Base-by-base conservation (phyloP, 2,329 filamentous ascomycete species). In the Ceratocystis cubensis region DNA sequence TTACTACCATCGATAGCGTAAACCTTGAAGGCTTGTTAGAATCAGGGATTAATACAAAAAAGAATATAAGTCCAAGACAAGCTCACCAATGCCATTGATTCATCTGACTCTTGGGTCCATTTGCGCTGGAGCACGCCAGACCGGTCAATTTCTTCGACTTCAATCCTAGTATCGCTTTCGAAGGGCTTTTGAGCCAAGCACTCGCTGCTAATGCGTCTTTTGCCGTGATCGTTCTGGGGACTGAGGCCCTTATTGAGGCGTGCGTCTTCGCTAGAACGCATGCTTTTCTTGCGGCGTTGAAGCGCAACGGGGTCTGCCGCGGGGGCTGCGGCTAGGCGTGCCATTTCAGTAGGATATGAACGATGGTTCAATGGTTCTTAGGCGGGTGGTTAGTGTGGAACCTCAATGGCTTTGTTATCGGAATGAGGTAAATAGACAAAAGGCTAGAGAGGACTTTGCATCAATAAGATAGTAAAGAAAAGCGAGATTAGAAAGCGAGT, bases 101-200 rank as follows among this genome's bases (percentile, higher is more conserved):
- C 59, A 44, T 63, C 37, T 20, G 59, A 63, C 15, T 66, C 61
- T 25, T 67, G 61, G 7, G 30, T 69, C 76, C 76, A 78, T 37
- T 70, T 71, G 17, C 73, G 72, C 22, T 74, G 72, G 7, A 75
- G 65, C 41, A 75, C 72, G 3, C 75, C 76, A 0, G 75, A 74
- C 63, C 73, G 76, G 69, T 77, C 76, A 1, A 76, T 72, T 69
- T 78, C 77, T 1, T 71, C 48, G 2, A 78, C 70, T 30, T 76
- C 72, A 8, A 76, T 67, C 3, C 56, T 22, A 13, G 41, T 22
- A 59, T 65, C 64, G 25, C 28, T 37, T 41, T 63, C 41, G n/a
- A 48, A 48, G 8, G 45, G 45, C 30, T 41, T 53, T 13, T 13
- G 46, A 15, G 48, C 63, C 28, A 44, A 5, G 41, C 33, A 28